These are phyloP conservation scores for Linum usitatissimum DNA, from an alignment of 345 rosid genomes.

Conservation along the genomic window DNA sequence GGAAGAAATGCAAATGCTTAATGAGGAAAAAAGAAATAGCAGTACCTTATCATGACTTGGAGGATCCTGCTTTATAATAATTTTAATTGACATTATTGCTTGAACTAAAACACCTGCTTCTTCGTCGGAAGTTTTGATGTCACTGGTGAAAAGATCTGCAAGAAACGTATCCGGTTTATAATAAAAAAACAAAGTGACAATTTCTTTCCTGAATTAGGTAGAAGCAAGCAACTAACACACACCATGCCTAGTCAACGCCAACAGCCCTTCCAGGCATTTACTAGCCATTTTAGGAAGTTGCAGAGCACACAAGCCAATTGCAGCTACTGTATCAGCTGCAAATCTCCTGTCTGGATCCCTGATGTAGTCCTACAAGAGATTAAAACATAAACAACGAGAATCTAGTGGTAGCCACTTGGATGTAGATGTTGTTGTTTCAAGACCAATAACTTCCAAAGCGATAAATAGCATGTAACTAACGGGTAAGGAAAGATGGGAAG, in stretches of 20 bases:
- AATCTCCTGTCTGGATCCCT: slow-evolving; percentile 84
- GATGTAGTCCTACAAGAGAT: slow-evolving; percentile 61
- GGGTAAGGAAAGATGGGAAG: neutral
- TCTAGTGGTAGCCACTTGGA: neutral
- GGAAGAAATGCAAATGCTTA: slow-evolving; percentile 4
- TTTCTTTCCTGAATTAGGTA: slow-evolving; percentile 1
- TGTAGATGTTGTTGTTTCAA: neutral
- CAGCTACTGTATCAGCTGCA: slow-evolving; percentile 82
- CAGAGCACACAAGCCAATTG: slow-evolving; percentile 74
- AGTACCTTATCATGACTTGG: slow-evolving; percentile 67
- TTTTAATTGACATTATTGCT: slow-evolving; percentile 62
- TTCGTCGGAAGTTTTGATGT: slow-evolving; percentile 33
- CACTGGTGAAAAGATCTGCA: slow-evolving; percentile 52
- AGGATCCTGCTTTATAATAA: slow-evolving; percentile 70
- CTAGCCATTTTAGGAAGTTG: slow-evolving; percentile 56
- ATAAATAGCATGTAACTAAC: neutral
- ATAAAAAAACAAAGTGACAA: slow-evolving; percentile 4
- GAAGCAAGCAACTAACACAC: slow-evolving; percentile 16
- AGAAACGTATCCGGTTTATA: slow-evolving; percentile 17
- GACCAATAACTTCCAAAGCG: neutral
- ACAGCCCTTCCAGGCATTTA: slow-evolving; percentile 62
- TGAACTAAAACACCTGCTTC: slow-evolving; percentile 71
- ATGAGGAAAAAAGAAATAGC: slow-evolving; percentile 3
- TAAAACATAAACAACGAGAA: slow-evolving; percentile 25
- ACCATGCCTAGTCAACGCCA: slow-evolving; percentile 62